Conservation (phyloP, 2,329 filamentous ascomycete genomes). For the Monosporascus sp. region DNA sequence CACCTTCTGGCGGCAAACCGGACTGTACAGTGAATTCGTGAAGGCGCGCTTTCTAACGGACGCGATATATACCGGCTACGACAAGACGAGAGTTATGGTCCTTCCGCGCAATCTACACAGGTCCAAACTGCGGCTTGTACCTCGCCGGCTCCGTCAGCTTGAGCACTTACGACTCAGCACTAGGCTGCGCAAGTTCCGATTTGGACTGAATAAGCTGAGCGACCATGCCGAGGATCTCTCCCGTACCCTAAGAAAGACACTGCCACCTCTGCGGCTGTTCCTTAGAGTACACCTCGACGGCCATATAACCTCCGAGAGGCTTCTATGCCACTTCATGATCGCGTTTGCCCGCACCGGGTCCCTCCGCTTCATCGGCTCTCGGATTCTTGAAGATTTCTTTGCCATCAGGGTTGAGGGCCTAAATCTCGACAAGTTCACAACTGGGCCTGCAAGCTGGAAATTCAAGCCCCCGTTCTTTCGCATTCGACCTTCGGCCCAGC, state of each 20-base stretch:
- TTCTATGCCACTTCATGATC: conserved; percentile 37
- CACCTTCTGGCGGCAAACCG: conserved; percentile 18
- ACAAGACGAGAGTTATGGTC: conserved; percentile 35
- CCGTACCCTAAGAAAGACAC: conserved; percentile 21
- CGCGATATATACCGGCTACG: conserved; percentile 41
- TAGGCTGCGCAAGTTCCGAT: conserved; percentile 12
- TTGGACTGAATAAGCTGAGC: conserved; percentile 26
- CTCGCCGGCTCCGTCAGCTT: conserved; percentile 8
- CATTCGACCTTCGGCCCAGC: conserved; percentile 47
- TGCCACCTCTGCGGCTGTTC: conserved; percentile 26
- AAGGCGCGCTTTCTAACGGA: conserved; percentile 43
- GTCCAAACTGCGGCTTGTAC: conserved; percentile 6
- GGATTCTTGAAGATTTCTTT: conserved; percentile 26
- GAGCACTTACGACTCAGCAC: conserved; percentile 16
- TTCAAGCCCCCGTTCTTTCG: not conserved
- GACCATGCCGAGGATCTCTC: conserved; percentile 24
- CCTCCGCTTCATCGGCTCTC: conserved; percentile 24
- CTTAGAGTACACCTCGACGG: conserved; percentile 18
- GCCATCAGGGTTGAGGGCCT: conserved; percentile 15
- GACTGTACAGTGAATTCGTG: conserved; percentile 40
- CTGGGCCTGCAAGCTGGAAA: not conserved
- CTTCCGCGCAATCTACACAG: conserved; percentile 34
- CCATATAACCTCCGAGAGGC: conserved; percentile 30
- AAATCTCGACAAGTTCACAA: not conserved
- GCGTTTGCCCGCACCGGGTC: conserved; percentile 36